Base-by-base conservation (phyloP, 805 yeast species). In the Hanseniaspora hatyaiensis region DNA sequence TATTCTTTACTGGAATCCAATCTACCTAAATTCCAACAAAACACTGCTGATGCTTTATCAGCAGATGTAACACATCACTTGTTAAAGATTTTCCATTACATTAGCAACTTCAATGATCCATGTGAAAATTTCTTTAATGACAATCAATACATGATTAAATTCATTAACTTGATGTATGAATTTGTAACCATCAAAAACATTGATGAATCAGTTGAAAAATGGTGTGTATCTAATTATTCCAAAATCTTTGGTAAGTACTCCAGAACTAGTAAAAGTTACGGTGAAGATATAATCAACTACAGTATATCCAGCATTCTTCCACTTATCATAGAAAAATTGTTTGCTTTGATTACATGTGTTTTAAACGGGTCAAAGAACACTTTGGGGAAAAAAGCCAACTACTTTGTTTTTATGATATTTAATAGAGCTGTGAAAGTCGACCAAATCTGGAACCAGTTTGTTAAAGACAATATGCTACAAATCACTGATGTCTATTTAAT, bases 201-300 rank as follows among this genome's bases (percentile, higher is more conserved):
- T 77, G 12, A 84, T 84, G 1, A 54, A 62, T 3, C 74, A 72
- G 77, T 76, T 57, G 88, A 71, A 66, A 92, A 92, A 62, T 89
- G 98, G 97, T 78, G 89, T 4, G 78, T 78, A 54, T 86, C 83
- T 33, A 86, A 86, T 59, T 60, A 88, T 44, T 74, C 73, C 55
- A 73, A 89, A 54, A 66, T 87, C 16, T 80, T 82, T 56, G 71
- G 73, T 46, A 73, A 84, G 54, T 87, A 77, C 59, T 50, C 59
- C n/a, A 58, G 61, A 77, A 74, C 43, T 59, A 78, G 52, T 53
- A 65, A 68, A 64, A 47, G 53, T 26, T 59, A 55, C 61, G 56
- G 55, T 54, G 72, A 71, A 18, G 74, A 69, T 13, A 86, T 83
- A 59, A 70, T 77, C 23, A 62, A 65, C 3, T 65, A 73, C 54